Conservation (phyloP, 768 basidiomycete genomes). For the Chalciporus sphaerocephalus region DNA sequence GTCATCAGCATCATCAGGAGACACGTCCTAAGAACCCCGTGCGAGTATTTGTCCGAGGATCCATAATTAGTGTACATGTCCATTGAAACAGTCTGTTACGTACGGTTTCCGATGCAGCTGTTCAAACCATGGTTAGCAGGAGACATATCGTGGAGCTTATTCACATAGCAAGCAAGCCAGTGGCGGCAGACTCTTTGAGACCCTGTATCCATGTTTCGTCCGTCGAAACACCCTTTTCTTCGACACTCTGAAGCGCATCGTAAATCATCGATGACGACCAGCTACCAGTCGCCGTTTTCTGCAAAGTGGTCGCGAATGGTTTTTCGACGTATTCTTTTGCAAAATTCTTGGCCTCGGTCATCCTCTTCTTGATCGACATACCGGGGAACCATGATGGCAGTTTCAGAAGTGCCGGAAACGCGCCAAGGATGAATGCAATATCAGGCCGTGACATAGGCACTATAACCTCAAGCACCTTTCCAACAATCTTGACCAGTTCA, state of each 20-base stretch:
- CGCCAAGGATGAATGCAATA: neutral
- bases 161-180: neutral
- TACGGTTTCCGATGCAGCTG: conserved; percentile 7
- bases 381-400: conserved; percentile 10
- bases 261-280: neutral
- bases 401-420: neutral
- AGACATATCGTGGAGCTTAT: neutral
- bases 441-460: neutral
- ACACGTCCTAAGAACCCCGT: conserved; percentile 1
- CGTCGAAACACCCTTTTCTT: neutral
- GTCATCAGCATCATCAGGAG: conserved; percentile 12
- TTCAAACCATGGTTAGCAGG: neutral
- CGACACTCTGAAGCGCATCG: neutral
- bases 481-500: neutral
- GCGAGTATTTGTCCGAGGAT: neutral
- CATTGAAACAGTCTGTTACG: neutral
- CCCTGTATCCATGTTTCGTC: neutral
- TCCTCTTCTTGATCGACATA: conserved; percentile 6
- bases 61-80: neutral
- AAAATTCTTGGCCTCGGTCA: neutral
- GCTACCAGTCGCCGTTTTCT: neutral
- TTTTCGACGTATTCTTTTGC: conserved; percentile 1
- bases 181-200: neutral
- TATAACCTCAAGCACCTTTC: neutral
- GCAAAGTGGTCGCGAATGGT: neutral